Evolutionary conservation across 805 yeast species (phyloP).

Genomic region (Sugiyamaella qingdaonensis): DNA sequence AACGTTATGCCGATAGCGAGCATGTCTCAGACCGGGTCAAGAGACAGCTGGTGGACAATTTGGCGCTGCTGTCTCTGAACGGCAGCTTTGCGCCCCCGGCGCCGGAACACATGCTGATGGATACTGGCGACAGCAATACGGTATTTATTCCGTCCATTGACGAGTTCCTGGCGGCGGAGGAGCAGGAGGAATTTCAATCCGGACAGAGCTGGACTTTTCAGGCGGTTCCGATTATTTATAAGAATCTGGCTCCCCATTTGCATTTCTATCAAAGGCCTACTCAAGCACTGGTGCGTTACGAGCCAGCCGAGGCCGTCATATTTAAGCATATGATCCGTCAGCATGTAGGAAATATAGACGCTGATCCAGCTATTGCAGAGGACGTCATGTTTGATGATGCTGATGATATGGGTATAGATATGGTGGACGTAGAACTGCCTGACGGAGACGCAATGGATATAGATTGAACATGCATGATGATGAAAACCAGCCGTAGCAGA

Average conservation of each 20-base stretch:
- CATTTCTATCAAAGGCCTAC: slow-evolving; percentile 20
- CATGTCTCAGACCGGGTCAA: slow-evolving; percentile 32
- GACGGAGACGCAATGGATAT: slow-evolving; percentile 11
- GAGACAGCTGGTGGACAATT: slow-evolving; percentile 31
- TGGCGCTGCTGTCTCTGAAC: slow-evolving; percentile 12
- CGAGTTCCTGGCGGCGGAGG: slow-evolving; percentile 19
- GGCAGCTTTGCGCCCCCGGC: slow-evolving; percentile 1
- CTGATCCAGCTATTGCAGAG: not conserved
- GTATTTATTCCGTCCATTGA: slow-evolving; percentile 27
- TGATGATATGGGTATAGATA: not conserved
- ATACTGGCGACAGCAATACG: slow-evolving; percentile 17
- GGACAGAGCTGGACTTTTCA: slow-evolving; percentile 22
- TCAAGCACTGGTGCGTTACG: slow-evolving; percentile 9
- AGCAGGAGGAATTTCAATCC: slow-evolving; percentile 14
- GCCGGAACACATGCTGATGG: slow-evolving; percentile 18
- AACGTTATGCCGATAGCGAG: slow-evolving; percentile 3
- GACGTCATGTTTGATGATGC: not conserved
- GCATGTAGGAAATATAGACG: too few relatives aligned
- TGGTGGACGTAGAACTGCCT: not conserved
- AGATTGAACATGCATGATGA: slow-evolving; percentile 7
- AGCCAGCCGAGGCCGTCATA: slow-evolving; percentile 1
- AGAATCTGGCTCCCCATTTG: slow-evolving; percentile 1
- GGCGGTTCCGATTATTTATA: not conserved
- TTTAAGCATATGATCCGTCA: not conserved
- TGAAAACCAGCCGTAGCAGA: not conserved